Conservation (phyloP, 208 protist genomes). For the Acanthamoeba castellanii region DNA sequence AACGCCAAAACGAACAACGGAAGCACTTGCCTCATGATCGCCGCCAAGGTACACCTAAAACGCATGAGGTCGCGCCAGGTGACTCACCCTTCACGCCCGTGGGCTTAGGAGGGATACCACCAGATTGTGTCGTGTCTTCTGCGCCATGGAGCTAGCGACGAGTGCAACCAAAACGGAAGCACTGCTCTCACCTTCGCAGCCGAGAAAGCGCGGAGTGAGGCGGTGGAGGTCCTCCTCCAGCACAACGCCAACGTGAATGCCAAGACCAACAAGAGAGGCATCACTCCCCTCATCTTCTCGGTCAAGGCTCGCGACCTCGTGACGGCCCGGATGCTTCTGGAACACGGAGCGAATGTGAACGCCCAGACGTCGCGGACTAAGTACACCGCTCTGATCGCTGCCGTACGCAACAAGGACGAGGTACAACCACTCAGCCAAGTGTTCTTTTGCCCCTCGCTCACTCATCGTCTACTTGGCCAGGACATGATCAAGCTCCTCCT, state of each 20-base stretch:
- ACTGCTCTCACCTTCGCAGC: constrained; percentile 30
- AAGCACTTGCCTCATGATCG: constrained; percentile 39
- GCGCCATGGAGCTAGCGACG: not conserved
- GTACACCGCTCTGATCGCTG: constrained; percentile 47
- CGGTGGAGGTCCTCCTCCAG: not conserved
- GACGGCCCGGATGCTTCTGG: constrained; percentile 15
- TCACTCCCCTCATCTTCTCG: constrained; percentile 55
- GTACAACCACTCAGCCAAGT: not conserved
- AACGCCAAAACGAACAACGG: constrained; percentile 53
- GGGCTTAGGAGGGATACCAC: constrained; percentile 4
- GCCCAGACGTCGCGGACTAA: constrained; percentile 1
- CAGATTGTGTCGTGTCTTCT: constrained; percentile 4
- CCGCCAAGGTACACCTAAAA: not conserved
- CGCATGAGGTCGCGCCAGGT: not conserved
- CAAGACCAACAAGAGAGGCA: constrained; percentile 32
- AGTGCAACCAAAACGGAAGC: constrained; percentile 54
- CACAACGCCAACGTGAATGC: constrained; percentile 53
- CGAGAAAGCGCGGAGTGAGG: constrained; percentile 8
- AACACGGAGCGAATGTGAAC: not conserved
- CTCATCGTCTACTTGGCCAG: not conserved
- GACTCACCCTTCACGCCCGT: not conserved
- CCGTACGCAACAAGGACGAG: constrained; percentile 27
- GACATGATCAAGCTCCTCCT: not conserved
- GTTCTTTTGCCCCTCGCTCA: not conserved
- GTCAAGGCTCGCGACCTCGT: not conserved